Percentiles rank a stretch among this genome's conserved stretches.
phyloP scores from a whole-genome alignment of 768 basidiomycete genomes.

The Tremella fuciformis region DNA sequence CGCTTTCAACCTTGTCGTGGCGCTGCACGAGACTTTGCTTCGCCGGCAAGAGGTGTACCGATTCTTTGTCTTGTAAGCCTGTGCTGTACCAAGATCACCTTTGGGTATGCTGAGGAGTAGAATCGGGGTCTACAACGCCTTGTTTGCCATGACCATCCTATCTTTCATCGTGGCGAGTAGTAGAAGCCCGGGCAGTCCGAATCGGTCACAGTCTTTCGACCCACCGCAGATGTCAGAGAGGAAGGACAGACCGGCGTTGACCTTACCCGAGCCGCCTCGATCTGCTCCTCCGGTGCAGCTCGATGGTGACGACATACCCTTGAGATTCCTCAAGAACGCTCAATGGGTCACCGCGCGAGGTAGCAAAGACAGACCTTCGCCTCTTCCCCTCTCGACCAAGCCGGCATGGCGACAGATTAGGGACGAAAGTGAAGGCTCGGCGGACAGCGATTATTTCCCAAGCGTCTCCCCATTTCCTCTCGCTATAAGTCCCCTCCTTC shows the following conservation, averaged over 20 bases:
- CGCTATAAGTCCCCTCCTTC: slow-evolving; percentile 21
- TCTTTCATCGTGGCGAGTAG: slow-evolving; percentile 23
- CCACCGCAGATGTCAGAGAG: too few species aligned
- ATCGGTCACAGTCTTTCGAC: too few species aligned
- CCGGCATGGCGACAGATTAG: not conserved
- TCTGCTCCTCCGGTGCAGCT: not conserved
- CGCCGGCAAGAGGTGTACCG: slow-evolving; percentile 20
- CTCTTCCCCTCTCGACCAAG: slow-evolving; percentile 23
- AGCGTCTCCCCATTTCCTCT: slow-evolving; percentile 24
- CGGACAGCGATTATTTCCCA: slow-evolving; percentile 3
- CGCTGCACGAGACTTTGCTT: slow-evolving; percentile 27
- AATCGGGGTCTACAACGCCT: slow-evolving; percentile 28
- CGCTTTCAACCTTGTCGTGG: slow-evolving; percentile 31
- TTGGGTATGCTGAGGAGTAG: slow-evolving; percentile 15
- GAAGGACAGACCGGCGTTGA: too few species aligned
- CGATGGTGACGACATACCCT: slow-evolving; percentile 34
- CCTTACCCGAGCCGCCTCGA: not conserved
- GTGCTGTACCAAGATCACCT: not conserved
- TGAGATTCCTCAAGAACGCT: slow-evolving; percentile 23
- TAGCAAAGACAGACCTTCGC: slow-evolving; percentile 32
- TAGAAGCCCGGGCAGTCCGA: too few species aligned
- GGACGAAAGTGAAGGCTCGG: not conserved
- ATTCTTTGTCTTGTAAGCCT: slow-evolving; percentile 43
- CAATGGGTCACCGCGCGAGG: slow-evolving; percentile 26
- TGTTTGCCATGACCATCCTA: slow-evolving; percentile 33